These are phyloP conservation scores for Penicillium psychrofluorescens DNA, from an alignment of 495 filamentous ascomycete genomes.

Conservation along the genomic window DNA sequence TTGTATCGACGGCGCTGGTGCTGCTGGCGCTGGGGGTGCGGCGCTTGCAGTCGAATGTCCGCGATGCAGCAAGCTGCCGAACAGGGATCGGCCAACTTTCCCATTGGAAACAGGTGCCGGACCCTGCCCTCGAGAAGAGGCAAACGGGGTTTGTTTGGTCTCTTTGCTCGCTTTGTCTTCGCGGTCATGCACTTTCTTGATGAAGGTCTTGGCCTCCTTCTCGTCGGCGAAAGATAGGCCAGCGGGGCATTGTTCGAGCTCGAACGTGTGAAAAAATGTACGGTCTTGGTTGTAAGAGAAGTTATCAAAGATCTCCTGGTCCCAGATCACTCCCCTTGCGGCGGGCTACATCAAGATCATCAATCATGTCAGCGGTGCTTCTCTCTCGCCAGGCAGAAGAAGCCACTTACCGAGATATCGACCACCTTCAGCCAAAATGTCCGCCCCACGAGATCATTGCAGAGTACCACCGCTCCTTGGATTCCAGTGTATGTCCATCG, in stretches of 20 bases:
- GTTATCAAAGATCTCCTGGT: slow-evolving; percentile 92
- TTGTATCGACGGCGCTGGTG: slow-evolving; percentile 43
- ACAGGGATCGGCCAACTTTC: slow-evolving; percentile 45
- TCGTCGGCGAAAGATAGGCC: slow-evolving; percentile 90
- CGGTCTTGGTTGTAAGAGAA: slow-evolving; percentile 94
- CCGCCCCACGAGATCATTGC: slow-evolving; percentile 88
- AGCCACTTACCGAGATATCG: slow-evolving; percentile 75
- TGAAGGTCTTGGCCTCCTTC: slow-evolving; percentile 90
- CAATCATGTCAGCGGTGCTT: slow-evolving; percentile 9
- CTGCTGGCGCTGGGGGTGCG: slow-evolving; percentile 28
- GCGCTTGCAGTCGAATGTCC: slow-evolving; percentile 52
- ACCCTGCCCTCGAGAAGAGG: slow-evolving; percentile 46
- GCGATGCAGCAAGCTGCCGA: slow-evolving; percentile 67
- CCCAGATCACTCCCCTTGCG: slow-evolving; percentile 89
- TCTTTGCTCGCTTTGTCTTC: slow-evolving; percentile 90
- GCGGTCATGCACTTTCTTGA: slow-evolving; percentile 89
- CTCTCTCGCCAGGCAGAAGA: not conserved
- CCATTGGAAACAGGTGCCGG: slow-evolving; percentile 39
- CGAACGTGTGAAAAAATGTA: slow-evolving; percentile 95
- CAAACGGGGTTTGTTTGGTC: slow-evolving; percentile 71
- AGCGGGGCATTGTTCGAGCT: slow-evolving; percentile 83
- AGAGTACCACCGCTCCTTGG: slow-evolving; percentile 87
- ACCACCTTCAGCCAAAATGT: slow-evolving; percentile 97
- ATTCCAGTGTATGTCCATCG: slow-evolving; percentile 94
- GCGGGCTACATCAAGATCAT: slow-evolving; percentile 46